Conservation (phyloP, 352 stramenopile genomes). For the Saprolegnia parasitica region DNA sequence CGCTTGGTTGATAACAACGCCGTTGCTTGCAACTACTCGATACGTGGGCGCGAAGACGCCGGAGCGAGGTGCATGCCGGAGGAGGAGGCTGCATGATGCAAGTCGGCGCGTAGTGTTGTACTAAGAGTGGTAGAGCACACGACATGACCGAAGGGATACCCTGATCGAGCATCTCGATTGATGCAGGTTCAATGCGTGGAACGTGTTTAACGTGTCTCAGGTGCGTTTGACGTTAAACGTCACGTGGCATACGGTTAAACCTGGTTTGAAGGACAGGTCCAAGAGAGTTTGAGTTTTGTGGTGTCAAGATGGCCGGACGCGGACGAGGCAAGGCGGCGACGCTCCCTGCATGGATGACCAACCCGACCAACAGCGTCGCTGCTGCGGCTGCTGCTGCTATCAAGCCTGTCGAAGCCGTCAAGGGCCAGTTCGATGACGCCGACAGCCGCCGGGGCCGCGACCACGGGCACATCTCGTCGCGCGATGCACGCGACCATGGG, state of each 20-base stretch:
- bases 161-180: no score
- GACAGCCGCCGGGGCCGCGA: not conserved
- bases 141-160: no score
- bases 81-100: no score
- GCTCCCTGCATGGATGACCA: conserved; percentile 84
- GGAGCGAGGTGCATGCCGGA: no score
- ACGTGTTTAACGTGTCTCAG: no score
- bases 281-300: conserved; percentile 20
- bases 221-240: not conserved
- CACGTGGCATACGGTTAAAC: not conserved
- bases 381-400: not conserved
- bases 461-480: not conserved
- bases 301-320: conserved; percentile 64
- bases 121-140: no score
- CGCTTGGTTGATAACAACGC: no score
- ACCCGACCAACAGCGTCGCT: conserved; percentile 29
- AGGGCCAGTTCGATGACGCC: conserved; percentile 27
- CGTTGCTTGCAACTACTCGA: no score
- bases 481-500: not conserved
- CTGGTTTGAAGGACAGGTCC: conserved; percentile 9
- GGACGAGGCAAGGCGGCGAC: conserved; percentile 65
- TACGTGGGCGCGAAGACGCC: no score
- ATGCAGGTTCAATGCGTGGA: no score
- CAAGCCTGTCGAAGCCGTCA: not conserved
- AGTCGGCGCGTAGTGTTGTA: no score